Evolutionary conservation across 2,329 filamentous ascomycete genomes (phyloP), one percentile per base, ranked within the genome.

Genomic region (Simplicillium aogashimaense): DNA sequence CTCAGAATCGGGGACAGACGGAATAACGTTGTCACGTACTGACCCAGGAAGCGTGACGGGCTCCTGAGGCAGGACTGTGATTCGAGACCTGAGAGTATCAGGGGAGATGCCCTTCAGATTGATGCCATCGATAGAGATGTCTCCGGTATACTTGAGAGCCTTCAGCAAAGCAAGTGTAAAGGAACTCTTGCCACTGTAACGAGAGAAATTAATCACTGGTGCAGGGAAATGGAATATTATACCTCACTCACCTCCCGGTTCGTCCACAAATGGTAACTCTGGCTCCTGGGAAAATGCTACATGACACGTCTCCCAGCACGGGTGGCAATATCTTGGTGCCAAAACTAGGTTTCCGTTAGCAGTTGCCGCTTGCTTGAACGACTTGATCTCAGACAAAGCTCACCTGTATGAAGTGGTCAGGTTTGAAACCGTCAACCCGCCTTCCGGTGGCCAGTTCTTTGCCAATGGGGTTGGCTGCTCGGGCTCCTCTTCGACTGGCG

Each of bases 1-100:
- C 9, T 25, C 20, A 9, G 20, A 25, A 6, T 9, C 9, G 6
- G 9, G 43, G 0, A 39, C 42, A 12, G 3, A 9, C 0, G 88
- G 88, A 58, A 94, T 88, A 5, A 95, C 73, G 55, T 95, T 95
- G 58, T 70, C 86, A 44, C 86, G 75, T 45, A 94, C 81, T 1
- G 86, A 94, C 45, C 87, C 87, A 2, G 81, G 87, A 59, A 94
- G 92, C 1, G 94, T 70, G 0, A 86, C 92, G 43, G 83, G 86
- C 56, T 94, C 88, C 66, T 94, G 88, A 32, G 87, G 87, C 38
- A 94, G 86, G 61, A 94, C 94, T 3, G 89, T 92, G 49, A 95
- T 87, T 29, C 81, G 78, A 61, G 90, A 82, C 37, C 88, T 81
- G 53, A 95, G 68, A 59, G 94, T 86, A 48, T 83, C 81, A 15